Conservation (phyloP, 2,329 filamentous ascomycete species). For the Colletotrichum sublineola region DNA sequence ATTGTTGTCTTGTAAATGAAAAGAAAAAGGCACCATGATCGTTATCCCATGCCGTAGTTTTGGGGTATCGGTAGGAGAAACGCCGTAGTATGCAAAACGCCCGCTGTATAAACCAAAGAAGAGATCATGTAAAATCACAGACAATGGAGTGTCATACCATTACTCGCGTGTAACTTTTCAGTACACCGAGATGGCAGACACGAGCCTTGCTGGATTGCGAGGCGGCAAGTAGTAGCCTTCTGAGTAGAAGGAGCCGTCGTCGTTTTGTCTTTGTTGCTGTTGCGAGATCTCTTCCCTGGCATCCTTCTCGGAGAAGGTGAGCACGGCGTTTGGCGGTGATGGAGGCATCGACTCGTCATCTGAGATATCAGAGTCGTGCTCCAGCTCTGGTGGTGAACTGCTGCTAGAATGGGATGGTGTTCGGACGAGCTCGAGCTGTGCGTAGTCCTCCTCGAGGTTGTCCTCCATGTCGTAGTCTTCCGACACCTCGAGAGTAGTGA, state of each 20-base stretch:
- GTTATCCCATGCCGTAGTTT: constrained; percentile 36
- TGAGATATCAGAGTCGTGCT: constrained; percentile 76
- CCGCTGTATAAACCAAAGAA: constrained; percentile 39
- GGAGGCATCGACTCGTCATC: constrained; percentile 82
- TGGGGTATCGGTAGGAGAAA: constrained; percentile 48
- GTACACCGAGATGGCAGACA: constrained; percentile 70
- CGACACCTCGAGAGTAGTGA: constrained; percentile 52
- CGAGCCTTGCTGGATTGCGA: constrained; percentile 64
- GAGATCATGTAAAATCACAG: constrained; percentile 41
- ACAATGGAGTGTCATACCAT: constrained; percentile 32
- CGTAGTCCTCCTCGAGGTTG: constrained; percentile 74
- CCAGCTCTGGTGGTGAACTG: constrained; percentile 75
- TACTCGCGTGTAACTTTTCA: constrained; percentile 46
- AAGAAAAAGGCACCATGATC: constrained; percentile 17
- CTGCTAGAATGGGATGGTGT: constrained; percentile 73
- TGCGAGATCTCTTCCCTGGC: constrained; percentile 54
- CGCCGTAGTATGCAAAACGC: constrained; percentile 48
- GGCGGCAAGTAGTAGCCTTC: constrained; percentile 68
- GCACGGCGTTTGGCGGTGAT: constrained; percentile 70
- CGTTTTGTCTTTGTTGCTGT: constrained; percentile 58
- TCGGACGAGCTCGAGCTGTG: constrained; percentile 75
- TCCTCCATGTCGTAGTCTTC: constrained; percentile 63
- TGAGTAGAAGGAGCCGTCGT: constrained; percentile 59
- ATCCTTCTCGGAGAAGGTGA: constrained; percentile 73
- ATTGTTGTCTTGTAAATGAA: constrained; percentile 38